phyloP scores from a whole-genome alignment of 139 green algal species.

The Ulvella scutata region DNA sequence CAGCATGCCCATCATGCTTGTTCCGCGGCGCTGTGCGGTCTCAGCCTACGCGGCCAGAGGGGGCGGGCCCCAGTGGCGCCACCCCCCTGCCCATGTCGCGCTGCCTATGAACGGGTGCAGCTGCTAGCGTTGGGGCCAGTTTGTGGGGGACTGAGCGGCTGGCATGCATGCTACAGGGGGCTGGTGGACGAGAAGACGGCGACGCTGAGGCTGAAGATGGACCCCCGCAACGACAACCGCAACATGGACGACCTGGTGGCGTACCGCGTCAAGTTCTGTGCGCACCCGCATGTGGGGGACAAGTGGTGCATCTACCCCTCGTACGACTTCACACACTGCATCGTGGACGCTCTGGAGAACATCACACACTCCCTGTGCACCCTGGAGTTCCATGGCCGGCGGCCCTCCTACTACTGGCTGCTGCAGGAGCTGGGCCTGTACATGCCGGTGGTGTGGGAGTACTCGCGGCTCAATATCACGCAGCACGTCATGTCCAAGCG shows the following conservation, averaged over 20 bases:
- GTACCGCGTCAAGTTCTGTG: conserved; percentile 88
- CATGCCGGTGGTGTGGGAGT: conserved; percentile 97
- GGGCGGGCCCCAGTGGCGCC: too few species aligned
- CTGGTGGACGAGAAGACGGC: conserved; percentile 81
- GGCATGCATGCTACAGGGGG: conserved; percentile 26
- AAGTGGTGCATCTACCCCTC: conserved; percentile 97
- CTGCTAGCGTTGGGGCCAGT: background rate
- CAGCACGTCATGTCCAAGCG: conserved; percentile 95
- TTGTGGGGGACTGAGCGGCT: background rate
- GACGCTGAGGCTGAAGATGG: conserved; percentile 77
- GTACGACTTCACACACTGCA: conserved; percentile 99
- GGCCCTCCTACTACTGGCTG: conserved; percentile 98
- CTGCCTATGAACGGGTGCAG: background rate
- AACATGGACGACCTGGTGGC: conserved; percentile 95
- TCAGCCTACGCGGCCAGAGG: too few species aligned
- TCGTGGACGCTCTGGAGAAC: conserved; percentile 94
- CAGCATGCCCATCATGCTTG: too few species aligned
- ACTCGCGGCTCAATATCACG: conserved; percentile 89
- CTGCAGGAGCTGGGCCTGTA: conserved; percentile 80
- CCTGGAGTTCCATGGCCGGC: conserved; percentile 90
- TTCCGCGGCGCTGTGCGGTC: too few species aligned
- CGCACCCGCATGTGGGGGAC: conserved; percentile 77
- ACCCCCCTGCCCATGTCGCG: too few species aligned
- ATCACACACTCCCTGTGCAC: conserved; percentile 98
- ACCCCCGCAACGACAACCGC: conserved; percentile 82